Percentiles rank a stretch among this genome's conserved stretches.
Evolutionary conservation across 164 flowering plant genomes (phyloP).

Genomic region (Liriodendron chinense): DNA sequence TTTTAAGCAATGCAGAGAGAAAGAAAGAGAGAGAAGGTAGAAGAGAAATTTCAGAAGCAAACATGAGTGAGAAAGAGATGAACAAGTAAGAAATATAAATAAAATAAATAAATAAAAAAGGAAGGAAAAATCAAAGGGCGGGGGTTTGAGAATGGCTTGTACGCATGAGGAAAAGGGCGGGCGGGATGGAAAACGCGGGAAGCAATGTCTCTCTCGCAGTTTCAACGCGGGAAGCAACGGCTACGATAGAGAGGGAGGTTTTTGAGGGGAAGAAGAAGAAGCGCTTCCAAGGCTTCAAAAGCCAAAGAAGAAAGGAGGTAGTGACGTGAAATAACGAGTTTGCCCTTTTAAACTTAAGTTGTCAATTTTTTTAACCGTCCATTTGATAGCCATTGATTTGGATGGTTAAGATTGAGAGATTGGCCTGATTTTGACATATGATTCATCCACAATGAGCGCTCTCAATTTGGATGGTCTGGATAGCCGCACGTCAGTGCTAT

Average conservation of each 20-base stretch:
- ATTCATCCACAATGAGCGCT: no score
- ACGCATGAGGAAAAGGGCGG: conserved; percentile 21
- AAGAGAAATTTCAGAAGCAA: neutral
- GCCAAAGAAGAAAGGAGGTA: no score
- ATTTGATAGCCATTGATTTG: no score
- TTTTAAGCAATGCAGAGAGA: neutral
- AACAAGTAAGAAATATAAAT: neutral
- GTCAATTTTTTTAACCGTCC: no score
- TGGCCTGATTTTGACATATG: no score
- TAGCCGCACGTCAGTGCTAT: no score
- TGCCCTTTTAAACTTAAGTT: no score
- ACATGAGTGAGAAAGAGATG: neutral
- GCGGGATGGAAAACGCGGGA: conserved; percentile 19
- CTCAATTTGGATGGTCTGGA: no score
- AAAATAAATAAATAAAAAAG: neutral
- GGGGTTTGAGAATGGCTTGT: conserved; percentile 17
- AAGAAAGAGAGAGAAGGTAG: neutral
- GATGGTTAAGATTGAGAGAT: no score
- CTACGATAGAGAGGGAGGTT: neutral
- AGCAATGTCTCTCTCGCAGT: conserved; percentile 17
- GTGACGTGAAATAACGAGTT: no score
- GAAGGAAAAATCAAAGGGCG: neutral
- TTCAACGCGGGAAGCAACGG: conserved; percentile 20
- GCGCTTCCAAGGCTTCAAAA: neutral
- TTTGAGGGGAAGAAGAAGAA: neutral